Evolutionary conservation across 352 stramenopile genomes (phyloP).

Genomic region (Globisporangium nagaii): DNA sequence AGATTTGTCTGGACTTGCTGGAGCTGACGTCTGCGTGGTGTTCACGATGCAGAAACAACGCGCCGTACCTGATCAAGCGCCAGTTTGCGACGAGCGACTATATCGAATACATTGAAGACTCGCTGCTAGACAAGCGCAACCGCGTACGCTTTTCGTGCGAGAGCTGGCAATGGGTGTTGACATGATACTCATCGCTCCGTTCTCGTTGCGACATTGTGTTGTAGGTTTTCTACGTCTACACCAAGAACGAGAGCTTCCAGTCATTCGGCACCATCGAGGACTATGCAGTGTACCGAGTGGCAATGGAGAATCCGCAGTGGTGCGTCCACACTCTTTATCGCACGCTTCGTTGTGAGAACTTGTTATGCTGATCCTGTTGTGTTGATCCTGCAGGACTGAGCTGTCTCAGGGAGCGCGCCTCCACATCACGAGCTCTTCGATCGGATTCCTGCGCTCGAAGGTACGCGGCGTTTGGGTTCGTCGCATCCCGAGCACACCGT

Average conservation of each 20-base stretch:
- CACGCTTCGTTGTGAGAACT: too few relatives aligned
- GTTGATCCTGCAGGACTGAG: constrained; percentile 36
- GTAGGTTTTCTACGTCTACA: constrained; percentile 76
- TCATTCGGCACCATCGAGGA: constrained; percentile 69
- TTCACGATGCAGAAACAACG: constrained; percentile 39
- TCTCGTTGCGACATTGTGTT: background rate
- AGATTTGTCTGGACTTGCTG: background rate
- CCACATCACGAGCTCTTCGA: constrained; percentile 63
- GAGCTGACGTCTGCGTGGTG: too few relatives aligned
- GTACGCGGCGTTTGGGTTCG: too few relatives aligned
- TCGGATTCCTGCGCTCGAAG: constrained; percentile 73
- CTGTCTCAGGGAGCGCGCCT: constrained; percentile 64
- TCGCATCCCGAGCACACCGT: too few relatives aligned
- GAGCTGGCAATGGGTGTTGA: background rate
- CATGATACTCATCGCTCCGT: background rate
- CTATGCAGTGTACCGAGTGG: constrained; percentile 48
- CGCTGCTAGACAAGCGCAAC: constrained; percentile 68
- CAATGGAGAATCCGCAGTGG: constrained; percentile 35
- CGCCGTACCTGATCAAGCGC: constrained; percentile 70
- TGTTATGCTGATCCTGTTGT: background rate
- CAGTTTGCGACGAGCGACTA: constrained; percentile 62
- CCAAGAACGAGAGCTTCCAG: constrained; percentile 69
- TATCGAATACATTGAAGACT: constrained; percentile 75
- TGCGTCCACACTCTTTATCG: too few relatives aligned
- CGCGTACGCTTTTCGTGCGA: constrained; percentile 33